Conservation (phyloP, 305 asterid species). For the Solanum chacoense region DNA sequence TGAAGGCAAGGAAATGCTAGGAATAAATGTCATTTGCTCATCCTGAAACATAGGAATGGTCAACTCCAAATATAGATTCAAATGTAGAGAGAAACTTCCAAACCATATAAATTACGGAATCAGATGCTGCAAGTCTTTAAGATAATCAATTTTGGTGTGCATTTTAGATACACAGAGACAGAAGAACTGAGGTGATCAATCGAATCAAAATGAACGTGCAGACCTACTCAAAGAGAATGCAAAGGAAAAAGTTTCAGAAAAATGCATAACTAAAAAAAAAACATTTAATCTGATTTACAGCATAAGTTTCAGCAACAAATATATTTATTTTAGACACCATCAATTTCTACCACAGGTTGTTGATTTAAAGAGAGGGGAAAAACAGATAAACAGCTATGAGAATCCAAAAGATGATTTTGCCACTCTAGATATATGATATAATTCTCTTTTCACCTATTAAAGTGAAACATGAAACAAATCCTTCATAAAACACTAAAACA, state of each 20-base stretch:
- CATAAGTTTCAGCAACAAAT: not conserved
- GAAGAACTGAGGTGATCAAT: not conserved
- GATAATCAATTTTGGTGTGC: not conserved
- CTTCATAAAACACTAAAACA: not conserved
- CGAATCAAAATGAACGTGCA: not conserved
- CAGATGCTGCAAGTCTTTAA: not conserved
- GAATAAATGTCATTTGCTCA: conserved; percentile 76
- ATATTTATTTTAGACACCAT: not conserved
- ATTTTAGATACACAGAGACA: not conserved
- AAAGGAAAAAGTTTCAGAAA: not conserved
- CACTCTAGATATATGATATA: not conserved
- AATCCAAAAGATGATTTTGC: not conserved
- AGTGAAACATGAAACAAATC: not conserved
- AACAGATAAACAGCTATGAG: not conserved
- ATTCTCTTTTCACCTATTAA: not conserved
- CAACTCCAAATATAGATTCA: not conserved
- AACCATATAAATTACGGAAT: not conserved
- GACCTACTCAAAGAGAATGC: not conserved
- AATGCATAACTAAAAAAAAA: not conserved
- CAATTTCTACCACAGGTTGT: not conserved
- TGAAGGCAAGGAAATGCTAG: conserved; percentile 76
- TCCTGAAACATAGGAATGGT: conserved; percentile 33
- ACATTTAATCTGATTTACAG: not conserved
- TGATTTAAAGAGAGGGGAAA: not conserved
- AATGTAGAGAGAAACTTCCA: not conserved